Evolutionary conservation across 108 stramenopile species (phyloP).

Genomic region (Discostella stelligeroides): DNA sequence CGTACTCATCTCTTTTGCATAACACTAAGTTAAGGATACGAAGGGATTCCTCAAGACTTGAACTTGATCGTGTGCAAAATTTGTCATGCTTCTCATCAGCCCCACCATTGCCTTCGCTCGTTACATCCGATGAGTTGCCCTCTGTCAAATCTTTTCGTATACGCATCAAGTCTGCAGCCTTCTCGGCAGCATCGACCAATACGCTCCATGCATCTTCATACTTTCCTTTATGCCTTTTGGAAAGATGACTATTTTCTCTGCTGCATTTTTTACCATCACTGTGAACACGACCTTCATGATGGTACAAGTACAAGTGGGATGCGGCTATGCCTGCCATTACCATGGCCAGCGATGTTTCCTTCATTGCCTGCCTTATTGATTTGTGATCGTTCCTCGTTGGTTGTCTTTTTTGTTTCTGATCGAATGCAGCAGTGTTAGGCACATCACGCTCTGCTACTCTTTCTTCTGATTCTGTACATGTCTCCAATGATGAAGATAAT

Average conservation of each 20-base stretch:
- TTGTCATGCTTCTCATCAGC: too few species aligned
- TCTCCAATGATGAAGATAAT: neutral
- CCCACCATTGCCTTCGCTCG: neutral
- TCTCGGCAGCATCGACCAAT: slow-evolving; percentile 29
- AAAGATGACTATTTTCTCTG: too few species aligned
- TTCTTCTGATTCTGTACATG: too few species aligned
- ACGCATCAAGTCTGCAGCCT: slow-evolving; percentile 25
- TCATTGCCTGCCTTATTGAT: slow-evolving; percentile 30
- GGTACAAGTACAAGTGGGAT: slow-evolving; percentile 35
- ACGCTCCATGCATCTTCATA: slow-evolving; percentile 28
- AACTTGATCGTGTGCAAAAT: too few species aligned
- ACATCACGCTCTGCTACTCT: too few species aligned
- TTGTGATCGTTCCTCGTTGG: neutral
- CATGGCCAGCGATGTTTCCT: slow-evolving; percentile 30
- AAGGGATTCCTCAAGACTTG: too few species aligned
- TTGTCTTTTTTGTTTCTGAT: too few species aligned
- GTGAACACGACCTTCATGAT: neutral
- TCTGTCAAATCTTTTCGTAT: slow-evolving; percentile 12
- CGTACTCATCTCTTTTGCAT: too few species aligned
- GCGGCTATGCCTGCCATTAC: slow-evolving; percentile 42
- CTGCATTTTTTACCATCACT: neutral
- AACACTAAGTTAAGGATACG: too few species aligned
- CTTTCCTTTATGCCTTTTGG: neutral
- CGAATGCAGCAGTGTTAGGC: too few species aligned
- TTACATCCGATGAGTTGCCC: neutral